Evolutionary conservation across 1,139 yeast genomes (phyloP).

Genomic region (Debaryomyces coudertii): DNA sequence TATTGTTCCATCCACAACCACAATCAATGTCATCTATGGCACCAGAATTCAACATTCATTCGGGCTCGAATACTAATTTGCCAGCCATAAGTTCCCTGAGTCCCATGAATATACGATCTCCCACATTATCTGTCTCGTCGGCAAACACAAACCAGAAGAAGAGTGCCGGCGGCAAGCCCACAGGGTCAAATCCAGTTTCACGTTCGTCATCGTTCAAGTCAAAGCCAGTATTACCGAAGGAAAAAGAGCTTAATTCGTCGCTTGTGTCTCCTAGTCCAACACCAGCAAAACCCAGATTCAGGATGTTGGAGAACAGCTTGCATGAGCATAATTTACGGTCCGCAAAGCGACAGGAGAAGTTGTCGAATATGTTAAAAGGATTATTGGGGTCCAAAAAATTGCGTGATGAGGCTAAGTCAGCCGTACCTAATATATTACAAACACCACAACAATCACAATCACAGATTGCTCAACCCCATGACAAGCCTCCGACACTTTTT

Average conservation of each 20-base stretch:
- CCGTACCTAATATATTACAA: conserved; percentile 68
- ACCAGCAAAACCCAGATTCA: conserved; percentile 46
- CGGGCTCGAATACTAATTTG: conserved; percentile 8
- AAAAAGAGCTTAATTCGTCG: conserved; percentile 11
- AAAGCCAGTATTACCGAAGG: conserved; percentile 11
- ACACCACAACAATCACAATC: conserved; percentile 12
- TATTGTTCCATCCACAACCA: conserved; percentile 12
- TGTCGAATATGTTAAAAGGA: conserved; percentile 84
- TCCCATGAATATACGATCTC: conserved; percentile 6
- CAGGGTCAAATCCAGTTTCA: conserved; percentile 16
- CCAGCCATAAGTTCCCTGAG: conserved; percentile 11
- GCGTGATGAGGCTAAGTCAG: conserved; percentile 79
- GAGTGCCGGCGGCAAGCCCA: conserved; percentile 3
- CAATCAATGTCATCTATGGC: conserved; percentile 6
- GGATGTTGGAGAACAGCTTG: conserved; percentile 60
- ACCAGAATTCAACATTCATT: conserved; percentile 5
- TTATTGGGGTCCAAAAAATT: conserved; percentile 79
- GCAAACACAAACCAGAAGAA: conserved; percentile 15
- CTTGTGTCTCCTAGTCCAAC: conserved; percentile 13
- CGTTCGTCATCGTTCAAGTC: conserved; percentile 16
- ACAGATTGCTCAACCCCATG: conserved; percentile 9
- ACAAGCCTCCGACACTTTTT: conserved; percentile 73
- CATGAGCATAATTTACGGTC: conserved; percentile 82
- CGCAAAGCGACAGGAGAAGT: conserved; percentile 84
- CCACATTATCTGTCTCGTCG: conserved; percentile 22